Evolutionary conservation across 2,329 filamentous ascomycete species (phyloP).

Genomic region (Ceratocystis variospora): DNA sequence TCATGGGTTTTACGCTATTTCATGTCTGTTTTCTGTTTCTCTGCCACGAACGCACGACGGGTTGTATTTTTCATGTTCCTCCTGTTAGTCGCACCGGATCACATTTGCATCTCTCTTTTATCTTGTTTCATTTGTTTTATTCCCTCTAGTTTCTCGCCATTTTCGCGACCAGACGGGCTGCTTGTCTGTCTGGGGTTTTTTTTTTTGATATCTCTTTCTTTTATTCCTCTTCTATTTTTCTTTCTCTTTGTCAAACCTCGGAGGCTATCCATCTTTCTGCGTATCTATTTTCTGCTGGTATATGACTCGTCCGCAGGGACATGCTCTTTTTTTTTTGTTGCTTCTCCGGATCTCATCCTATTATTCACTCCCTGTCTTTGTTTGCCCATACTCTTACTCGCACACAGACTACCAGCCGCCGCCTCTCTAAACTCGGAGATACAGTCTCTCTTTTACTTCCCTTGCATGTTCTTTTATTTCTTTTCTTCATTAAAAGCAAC

Average conservation of each 20-base stretch:
- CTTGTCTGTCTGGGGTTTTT: too few relatives aligned
- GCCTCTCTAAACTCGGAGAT: too few relatives aligned
- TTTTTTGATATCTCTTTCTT: background rate
- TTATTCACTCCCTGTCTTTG: background rate
- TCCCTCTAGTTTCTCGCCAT: background rate
- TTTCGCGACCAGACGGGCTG: too few relatives aligned
- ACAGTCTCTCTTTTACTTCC: too few relatives aligned
- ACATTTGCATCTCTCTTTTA: background rate
- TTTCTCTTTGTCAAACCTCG: conserved; percentile 13
- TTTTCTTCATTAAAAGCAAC: too few relatives aligned
- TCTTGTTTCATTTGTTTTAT: background rate
- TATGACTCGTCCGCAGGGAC: conserved; percentile 18
- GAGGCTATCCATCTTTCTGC: conserved; percentile 11
- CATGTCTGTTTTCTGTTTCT: conserved; percentile 2
- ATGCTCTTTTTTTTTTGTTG: conserved; percentile 4
- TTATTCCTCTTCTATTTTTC: background rate
- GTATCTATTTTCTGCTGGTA: conserved; percentile 17
- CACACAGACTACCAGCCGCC: too few relatives aligned
- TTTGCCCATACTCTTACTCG: background rate
- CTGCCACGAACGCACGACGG: conserved; percentile 3
- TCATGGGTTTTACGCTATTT: background rate
- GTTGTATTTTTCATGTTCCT: conserved; percentile 10
- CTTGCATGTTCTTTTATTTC: too few relatives aligned
- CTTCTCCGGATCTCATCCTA: background rate
- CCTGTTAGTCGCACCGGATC: background rate